Evolutionary conservation across 176 grass and related monocot species (phyloP), one percentile per base, ranked within the genome.

Genomic region (Phragmites australis): DNA sequence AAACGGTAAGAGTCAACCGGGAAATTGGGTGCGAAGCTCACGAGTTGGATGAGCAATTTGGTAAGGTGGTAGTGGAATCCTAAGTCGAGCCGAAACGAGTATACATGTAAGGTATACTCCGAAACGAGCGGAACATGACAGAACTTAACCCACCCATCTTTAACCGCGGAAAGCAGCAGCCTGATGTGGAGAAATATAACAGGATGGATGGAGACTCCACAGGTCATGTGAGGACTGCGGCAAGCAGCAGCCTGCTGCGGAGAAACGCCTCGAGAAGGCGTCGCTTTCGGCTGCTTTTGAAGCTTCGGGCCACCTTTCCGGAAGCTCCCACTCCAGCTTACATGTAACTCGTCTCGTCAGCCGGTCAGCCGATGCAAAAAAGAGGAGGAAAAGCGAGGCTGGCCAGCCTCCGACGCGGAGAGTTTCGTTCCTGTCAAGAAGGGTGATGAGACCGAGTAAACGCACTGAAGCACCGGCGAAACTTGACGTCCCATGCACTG

Each of bases 291-390:
- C 65, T 15, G 60, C 84, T 86, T 86, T 86, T 74, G 84, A 81
- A 86, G 77, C 84, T 86, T 86, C 84, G 60, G 60, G 32, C 70
- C 30, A 60, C 61, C 77, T 86, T 87, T 86, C 60, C 77, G 84
- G 80, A 83, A 88, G 80, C 86, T 88, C 80, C 86, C 78, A 41
- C 15, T 64, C 78, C 53, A 68, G 22, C 71, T 68, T 61, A 25
- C 66, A 26, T 22, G 26, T 17, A 55, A 69, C 7, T 0, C 2
- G 2, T 21, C 2, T 2, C 73, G 73, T 60, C 73, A 76, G 8
- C 39, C n/a, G n/a, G n/a, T n/a, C n/a, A 21, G 34, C 34, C 34
- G 34, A 37, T 5, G 34, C 34, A 37, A 49, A 51, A 32, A 51
- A 32, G 55, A 44, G 3, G 17, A 40, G 31, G 73, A 25, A 68